A percentile compares a stretch with the other conserved stretches of the same genome.
Evolutionary conservation across 306 rosid species (phyloP).

Genomic region (Mimosa pudica): DNA sequence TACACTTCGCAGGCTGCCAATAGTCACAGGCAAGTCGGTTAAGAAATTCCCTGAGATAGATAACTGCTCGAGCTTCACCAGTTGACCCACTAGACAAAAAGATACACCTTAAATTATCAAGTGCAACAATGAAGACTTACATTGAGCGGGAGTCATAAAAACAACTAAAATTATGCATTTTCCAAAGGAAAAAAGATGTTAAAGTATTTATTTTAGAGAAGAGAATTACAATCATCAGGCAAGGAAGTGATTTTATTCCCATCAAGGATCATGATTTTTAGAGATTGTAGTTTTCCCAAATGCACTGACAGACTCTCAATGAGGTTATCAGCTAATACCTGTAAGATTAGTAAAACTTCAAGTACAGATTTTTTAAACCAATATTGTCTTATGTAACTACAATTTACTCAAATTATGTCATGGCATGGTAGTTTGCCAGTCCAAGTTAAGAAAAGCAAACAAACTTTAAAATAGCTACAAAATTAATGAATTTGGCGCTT

Average conservation of each 20-base stretch:
- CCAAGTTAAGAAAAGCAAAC: not conserved
- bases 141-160: slow-evolving; percentile 10
- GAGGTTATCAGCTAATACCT: slow-evolving; percentile 81
- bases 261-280: slow-evolving; percentile 81
- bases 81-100: slow-evolving; percentile 77
- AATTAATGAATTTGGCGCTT: slow-evolving; percentile 6
- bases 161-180: slow-evolving; percentile 28
- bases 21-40: slow-evolving; percentile 72
- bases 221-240: slow-evolving; percentile 97
- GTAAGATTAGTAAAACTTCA: slow-evolving; percentile 41
- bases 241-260: slow-evolving; percentile 78
- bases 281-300: slow-evolving; percentile 89
- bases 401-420: not conserved
- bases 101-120: slow-evolving; percentile 35
- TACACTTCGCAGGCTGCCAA: slow-evolving; percentile 97
- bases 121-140: slow-evolving; percentile 18
- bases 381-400: slow-evolving; percentile 5
- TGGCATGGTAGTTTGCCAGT: not conserved
- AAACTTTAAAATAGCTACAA: slow-evolving; percentile 19
- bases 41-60: slow-evolving; percentile 74
- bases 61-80: slow-evolving; percentile 85
- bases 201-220: slow-evolving; percentile 43
- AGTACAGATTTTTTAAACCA: slow-evolving; percentile 16
- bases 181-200: not conserved
- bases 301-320: slow-evolving; percentile 80